Base-by-base conservation (phyloP, 495 filamentous ascomycete species). In the Pseudomonodictys pantanalensis region DNA sequence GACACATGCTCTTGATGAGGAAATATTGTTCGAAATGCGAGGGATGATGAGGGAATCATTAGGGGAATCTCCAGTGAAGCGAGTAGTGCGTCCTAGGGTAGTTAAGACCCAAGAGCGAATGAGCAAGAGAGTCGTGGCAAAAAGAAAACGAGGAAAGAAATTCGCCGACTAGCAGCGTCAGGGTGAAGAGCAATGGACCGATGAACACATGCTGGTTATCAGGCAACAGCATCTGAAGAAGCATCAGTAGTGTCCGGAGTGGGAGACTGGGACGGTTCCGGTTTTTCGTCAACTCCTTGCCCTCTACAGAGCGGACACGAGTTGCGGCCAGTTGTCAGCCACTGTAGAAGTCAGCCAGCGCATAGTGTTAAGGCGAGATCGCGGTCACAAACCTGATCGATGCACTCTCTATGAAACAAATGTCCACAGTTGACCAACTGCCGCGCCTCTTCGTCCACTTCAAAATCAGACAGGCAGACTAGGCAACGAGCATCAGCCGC, bases 321-420 rank as follows among this genome's bases (percentile, higher is more conserved):
- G 69, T 90, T 90, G 58, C 87, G 86, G 35, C 87, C 87, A 23
- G 86, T 89, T 20, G 86, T 90, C 17, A 90, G 75, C 87, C 87
- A 90, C 87, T 90, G 69, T 18, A 42, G 55, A 5, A 64, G 33
- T 47, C 0, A 46, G 23, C 29, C 17, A 53, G 72, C 58, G 71
- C 51, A n/a, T 23, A 42, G 15, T 18, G 28, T 26, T 53, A 39
- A 38, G 20, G 41, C 15, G 38, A 57, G 15, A 47, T 8, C 35
- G 17, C 50, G 12, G 17, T 29, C 26, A 73, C 77, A 47, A 74
- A 89, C 86, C 82, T 89, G 81, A 64, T 90, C 87, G 67, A 90
- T 90, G 70, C 87, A 90, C 52, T 87, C 83, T 46, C 76, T 77
- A 70, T 90, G 87, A 69, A 86, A 90, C 47, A 88, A 68, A 73